Conservation (phyloP, 2,329 filamentous ascomycete species). For the Aureobasidium sp. region DNA sequence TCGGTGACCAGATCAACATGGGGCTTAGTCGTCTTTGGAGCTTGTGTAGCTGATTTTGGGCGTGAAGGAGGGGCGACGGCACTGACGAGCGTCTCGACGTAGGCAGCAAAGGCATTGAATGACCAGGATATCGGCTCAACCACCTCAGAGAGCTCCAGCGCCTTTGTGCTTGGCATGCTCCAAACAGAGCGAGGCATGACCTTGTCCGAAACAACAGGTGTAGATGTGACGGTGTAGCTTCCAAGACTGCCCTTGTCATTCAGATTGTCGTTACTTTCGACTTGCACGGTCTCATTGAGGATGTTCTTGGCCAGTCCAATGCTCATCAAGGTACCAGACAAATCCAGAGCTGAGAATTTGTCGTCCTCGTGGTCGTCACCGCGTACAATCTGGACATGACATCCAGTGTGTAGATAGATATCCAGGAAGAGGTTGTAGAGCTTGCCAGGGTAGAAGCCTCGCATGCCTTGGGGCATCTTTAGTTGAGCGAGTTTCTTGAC, state of each 20-base stretch:
- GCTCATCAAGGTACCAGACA: background rate
- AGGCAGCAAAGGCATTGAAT: conserved; percentile 11
- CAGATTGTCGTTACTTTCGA: background rate
- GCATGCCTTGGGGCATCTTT: conserved; percentile 19
- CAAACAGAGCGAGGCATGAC: background rate
- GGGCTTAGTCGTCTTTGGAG: background rate
- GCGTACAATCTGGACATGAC: conserved; percentile 16
- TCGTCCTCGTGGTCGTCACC: background rate
- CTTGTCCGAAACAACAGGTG: background rate
- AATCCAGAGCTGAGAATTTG: background rate
- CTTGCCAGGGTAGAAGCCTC: conserved; percentile 18
- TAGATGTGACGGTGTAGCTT: background rate
- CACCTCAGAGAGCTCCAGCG: background rate
- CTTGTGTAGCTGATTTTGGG: background rate
- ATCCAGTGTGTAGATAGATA: conserved; percentile 16
- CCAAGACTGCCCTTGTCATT: conserved; percentile 5
- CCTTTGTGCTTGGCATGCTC: background rate
- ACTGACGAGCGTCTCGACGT: conserved; percentile 17
- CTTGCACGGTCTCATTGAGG: conserved; percentile 4
- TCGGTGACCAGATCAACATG: conserved; percentile 25
- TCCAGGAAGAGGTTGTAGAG: conserved; percentile 13
- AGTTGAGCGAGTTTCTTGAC: conserved; percentile 18
- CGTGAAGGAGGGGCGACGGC: background rate
- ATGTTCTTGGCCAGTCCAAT: conserved; percentile 6
- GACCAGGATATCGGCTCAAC: conserved; percentile 8